Percentiles rank a stretch among this genome's conserved stretches.
Evolutionary conservation across 2,329 filamentous ascomycete genomes (phyloP).

Genomic region (Talaromyces piceae): DNA sequence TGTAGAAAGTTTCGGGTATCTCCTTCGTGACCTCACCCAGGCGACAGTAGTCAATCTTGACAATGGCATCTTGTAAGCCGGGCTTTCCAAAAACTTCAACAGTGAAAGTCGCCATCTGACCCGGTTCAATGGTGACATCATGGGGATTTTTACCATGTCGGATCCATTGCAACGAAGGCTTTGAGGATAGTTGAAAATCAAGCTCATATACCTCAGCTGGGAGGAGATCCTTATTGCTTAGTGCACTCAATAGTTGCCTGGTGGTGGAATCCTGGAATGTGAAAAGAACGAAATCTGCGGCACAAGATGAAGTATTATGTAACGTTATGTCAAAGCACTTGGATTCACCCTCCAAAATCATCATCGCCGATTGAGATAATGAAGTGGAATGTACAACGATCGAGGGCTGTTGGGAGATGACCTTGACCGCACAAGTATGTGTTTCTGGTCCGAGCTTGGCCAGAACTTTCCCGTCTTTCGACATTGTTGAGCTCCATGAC

Average conservation of each 20-base stretch:
- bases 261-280: slow-evolving; percentile 87
- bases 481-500: slow-evolving; percentile 37
- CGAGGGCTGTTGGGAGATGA: slow-evolving; percentile 72
- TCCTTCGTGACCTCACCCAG: slow-evolving; percentile 65
- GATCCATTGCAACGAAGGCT: slow-evolving; percentile 56
- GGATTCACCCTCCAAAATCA: slow-evolving; percentile 86
- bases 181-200: slow-evolving; percentile 68
- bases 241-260: slow-evolving; percentile 63
- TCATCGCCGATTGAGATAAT: slow-evolving; percentile 74
- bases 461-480: slow-evolving; percentile 26
- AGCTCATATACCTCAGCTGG: slow-evolving; percentile 78
- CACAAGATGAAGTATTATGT: slow-evolving; percentile 66
- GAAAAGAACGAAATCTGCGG: slow-evolving; percentile 77
- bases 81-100: slow-evolving; percentile 83
- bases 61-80: slow-evolving; percentile 67
- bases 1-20: slow-evolving; percentile 68
- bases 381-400: slow-evolving; percentile 68
- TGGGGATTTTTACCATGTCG: slow-evolving; percentile 42
- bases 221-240: slow-evolving; percentile 68
- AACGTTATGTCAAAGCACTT: slow-evolving; percentile 71
- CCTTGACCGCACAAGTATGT: slow-evolving; percentile 51
- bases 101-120: slow-evolving; percentile 62
- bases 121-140: slow-evolving; percentile 57
- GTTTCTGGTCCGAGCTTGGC: slow-evolving; percentile 29
- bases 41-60: slow-evolving; percentile 81